Conservation (phyloP, 1,284 basidiomycete species). For the Tilletia indica region DNA sequence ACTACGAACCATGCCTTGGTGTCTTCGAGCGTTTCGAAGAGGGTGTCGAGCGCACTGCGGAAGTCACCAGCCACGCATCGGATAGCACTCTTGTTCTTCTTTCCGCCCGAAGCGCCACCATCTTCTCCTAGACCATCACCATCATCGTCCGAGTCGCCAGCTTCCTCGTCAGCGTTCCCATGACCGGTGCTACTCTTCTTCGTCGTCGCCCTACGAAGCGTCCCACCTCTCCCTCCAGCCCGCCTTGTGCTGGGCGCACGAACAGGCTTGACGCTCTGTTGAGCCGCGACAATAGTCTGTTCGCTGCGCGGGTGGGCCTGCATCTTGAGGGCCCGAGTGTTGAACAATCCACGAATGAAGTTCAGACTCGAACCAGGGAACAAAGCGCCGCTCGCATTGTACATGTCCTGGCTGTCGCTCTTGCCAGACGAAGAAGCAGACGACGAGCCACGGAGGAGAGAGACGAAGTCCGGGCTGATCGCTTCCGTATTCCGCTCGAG, state of each 20-base stretch:
- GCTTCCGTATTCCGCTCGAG: constrained; percentile 84
- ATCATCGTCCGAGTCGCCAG: constrained; percentile 59
- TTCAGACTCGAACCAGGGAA: constrained; percentile 58
- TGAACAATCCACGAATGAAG: constrained; percentile 87
- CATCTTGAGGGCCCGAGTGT: constrained; percentile 79
- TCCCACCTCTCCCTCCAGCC: constrained; percentile 30
- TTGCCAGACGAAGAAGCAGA: constrained; percentile 49
- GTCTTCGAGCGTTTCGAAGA: constrained; percentile 85
- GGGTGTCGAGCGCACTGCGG: constrained; percentile 73
- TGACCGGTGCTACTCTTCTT: constrained; percentile 61
- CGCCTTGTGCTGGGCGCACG: constrained; percentile 70
- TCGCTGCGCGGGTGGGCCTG: constrained; percentile 86
- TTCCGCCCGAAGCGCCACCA: constrained; percentile 14
- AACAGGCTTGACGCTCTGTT: constrained; percentile 89
- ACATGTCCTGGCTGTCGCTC: constrained; percentile 16
- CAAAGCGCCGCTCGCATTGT: constrained; percentile 29
- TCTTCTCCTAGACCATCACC: constrained; percentile 26
- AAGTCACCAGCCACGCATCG: constrained; percentile 82
- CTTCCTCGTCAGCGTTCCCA: constrained; percentile 64
- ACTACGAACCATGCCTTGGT: constrained; percentile 89
- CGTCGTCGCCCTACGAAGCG: constrained; percentile 25
- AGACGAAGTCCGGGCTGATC: constrained; percentile 88
- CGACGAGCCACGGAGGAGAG: constrained; percentile 71
- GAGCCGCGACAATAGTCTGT: constrained; percentile 83
- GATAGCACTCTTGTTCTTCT: constrained; percentile 29